These are phyloP conservation scores for Vitis cinerea DNA, from an alignment of 164 flowering plant species.

Conservation along the genomic window DNA sequence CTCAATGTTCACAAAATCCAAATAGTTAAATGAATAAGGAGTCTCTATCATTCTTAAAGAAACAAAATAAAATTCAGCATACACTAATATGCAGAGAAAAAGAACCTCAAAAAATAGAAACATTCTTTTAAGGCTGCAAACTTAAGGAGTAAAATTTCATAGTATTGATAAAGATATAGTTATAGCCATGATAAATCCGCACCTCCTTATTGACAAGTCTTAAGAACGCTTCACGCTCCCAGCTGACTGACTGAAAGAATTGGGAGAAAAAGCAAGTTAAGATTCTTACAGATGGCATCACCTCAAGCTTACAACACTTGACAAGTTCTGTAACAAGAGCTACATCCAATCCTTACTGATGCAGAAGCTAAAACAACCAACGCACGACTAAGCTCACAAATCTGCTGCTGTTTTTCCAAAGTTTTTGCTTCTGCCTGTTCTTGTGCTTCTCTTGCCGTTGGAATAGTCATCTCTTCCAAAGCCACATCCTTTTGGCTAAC, in stretches of 20 bases:
- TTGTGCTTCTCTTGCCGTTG: conserved; percentile 70
- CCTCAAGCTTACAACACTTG: neutral
- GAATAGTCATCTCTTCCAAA: conserved; percentile 69
- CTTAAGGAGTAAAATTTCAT: too few species aligned
- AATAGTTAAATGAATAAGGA: too few species aligned
- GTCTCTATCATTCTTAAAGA: too few species aligned
- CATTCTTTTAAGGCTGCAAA: too few species aligned
- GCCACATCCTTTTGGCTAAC: conserved; percentile 66
- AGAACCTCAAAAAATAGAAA: too few species aligned
- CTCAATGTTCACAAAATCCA: too few species aligned
- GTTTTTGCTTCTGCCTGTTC: conserved; percentile 53
- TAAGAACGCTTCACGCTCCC: conserved; percentile 95
- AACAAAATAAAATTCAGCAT: too few species aligned
- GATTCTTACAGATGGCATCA: neutral
- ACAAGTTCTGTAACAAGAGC: too few species aligned
- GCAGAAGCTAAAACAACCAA: conserved; percentile 92
- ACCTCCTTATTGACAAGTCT: conserved; percentile 94
- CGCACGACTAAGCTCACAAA: conserved; percentile 82
- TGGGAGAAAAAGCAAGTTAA: conserved; percentile 7
- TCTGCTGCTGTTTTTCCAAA: conserved; percentile 70
- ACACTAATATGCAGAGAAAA: too few species aligned
- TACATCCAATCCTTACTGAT: conserved; percentile 57
- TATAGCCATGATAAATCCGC: neutral
- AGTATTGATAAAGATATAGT: too few species aligned
- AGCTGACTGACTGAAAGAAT: conserved; percentile 81